Base-by-base conservation (phyloP, 257 asterid species). In the Knoxia roxburghii region DNA sequence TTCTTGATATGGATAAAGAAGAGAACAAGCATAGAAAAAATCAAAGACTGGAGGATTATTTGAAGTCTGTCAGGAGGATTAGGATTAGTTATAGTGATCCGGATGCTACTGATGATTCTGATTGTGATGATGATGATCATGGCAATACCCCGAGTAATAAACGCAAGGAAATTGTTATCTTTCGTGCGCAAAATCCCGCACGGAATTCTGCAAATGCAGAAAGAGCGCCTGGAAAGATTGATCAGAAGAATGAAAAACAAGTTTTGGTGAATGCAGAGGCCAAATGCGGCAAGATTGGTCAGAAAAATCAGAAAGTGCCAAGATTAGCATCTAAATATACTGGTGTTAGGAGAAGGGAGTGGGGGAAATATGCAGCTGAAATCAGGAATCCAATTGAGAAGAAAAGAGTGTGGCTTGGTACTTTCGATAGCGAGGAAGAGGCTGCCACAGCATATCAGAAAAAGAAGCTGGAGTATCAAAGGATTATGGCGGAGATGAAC, bases 341-440 rank as follows among this genome's bases (percentile, higher is more conserved):
- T 72, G 83, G 83, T 6, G 81, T 79, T 53, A 72, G 83, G 72
- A 75, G 48, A 67, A 72, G 80, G 68, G 73, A 64, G n/a, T 75
- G 80, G 80, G 80, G 83, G 10, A 79, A 72, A 48, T 79, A 32
- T 49, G 83, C 83, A 7, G 83, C 80, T 51, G 83, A 79, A 69
- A 79, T 79, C 41, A 65, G 80, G 48, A 57, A 79, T 41, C 83
- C 83, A 2, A 6, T 64, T 7, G 50, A 33, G 9, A 65, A 72
- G 33, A 69, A 65, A 65, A 75, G 80, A 66, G 7, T 72, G 35
- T 79, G 83, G 83, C 70, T 79, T 14, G 83, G 83, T 15, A 79
- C 83, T 64, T 79, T 40, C 72, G 76, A 54, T 15, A 75, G 21
- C 52, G 78, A 68, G 24, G 72, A 72, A 63, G 80, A 46, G 18